A percentile compares a stretch with the other conserved stretches of the same genome.
Evolutionary conservation across 2,329 filamentous ascomycete species (phyloP).

Genomic region (Pseudonectria foliicola): DNA sequence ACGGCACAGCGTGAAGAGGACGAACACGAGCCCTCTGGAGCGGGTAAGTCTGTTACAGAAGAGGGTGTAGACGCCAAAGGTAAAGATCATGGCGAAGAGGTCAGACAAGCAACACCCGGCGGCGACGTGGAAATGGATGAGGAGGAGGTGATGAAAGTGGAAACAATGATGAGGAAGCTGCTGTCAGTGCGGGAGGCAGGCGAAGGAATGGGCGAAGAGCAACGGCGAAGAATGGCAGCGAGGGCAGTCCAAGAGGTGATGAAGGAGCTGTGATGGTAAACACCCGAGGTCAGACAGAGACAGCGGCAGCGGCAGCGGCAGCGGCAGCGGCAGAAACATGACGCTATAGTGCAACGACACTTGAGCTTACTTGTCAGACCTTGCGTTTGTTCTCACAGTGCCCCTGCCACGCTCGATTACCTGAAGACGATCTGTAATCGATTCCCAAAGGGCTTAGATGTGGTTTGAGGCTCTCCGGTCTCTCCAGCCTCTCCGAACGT

Average conservation of each 20-base stretch:
- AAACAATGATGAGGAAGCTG: constrained; percentile 57
- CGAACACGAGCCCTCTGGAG: constrained; percentile 6
- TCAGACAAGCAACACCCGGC: constrained; percentile 14
- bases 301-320: too few relatives aligned
- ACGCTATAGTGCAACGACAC: too few relatives aligned
- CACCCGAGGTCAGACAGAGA: too few relatives aligned
- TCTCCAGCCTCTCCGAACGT: too few relatives aligned
- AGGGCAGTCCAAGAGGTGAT: constrained; percentile 59
- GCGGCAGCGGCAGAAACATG: too few relatives aligned
- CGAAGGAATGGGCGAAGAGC: constrained; percentile 51
- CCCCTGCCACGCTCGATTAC: too few relatives aligned
- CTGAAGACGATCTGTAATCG: too few relatives aligned
- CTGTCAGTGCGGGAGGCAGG: constrained; percentile 54
- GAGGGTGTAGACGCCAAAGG: constrained; percentile 3
- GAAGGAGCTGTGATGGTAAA: constrained; percentile 44
- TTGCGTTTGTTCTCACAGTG: too few relatives aligned
- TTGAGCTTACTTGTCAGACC: too few relatives aligned
- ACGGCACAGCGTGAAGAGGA: constrained; percentile 24
- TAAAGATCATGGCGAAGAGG: constrained; percentile 5
- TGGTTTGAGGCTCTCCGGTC: too few relatives aligned
- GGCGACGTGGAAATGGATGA: constrained; percentile 35
- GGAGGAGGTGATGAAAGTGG: constrained; percentile 51
- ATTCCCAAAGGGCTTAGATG: too few relatives aligned
- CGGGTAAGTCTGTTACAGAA: constrained; percentile 5
- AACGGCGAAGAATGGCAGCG: constrained; percentile 53